These are phyloP conservation scores for Hypoxylon sp. DNA, from an alignment of 2,329 filamentous ascomycete genomes.

Conservation along the genomic window DNA sequence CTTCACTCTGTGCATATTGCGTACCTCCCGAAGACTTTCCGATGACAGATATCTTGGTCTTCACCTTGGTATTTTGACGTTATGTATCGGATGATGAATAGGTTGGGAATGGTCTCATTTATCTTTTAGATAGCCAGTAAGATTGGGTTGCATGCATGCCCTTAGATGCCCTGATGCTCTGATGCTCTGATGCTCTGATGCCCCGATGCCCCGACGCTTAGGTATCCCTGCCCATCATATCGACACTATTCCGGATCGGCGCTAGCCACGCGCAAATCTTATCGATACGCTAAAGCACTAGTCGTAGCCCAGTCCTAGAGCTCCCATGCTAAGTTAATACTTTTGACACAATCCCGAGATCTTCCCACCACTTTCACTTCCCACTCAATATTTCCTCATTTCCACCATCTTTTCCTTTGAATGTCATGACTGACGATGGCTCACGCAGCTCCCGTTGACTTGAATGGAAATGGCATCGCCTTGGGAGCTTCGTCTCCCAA, in stretches of 20 bases:
- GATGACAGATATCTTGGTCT: too few species aligned
- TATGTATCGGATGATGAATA: background rate
- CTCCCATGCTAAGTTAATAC: background rate
- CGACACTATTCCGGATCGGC: too few species aligned
- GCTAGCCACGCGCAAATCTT: background rate
- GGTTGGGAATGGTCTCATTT: background rate
- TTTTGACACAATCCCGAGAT: background rate
- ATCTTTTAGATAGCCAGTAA: too few species aligned
- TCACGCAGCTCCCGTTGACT: constrained; percentile 62
- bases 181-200: too few species aligned
- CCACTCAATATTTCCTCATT: constrained; percentile 28
- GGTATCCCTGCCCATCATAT: too few species aligned
- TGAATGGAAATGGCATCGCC: constrained; percentile 62
- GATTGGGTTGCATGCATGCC: too few species aligned
- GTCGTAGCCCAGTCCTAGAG: background rate
- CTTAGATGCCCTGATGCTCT: too few species aligned
- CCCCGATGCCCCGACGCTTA: too few species aligned
- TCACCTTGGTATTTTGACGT: too few species aligned
- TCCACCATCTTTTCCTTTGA: constrained; percentile 12
- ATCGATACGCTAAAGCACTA: constrained; percentile 20
- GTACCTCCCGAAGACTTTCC: background rate
- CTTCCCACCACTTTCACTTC: constrained; percentile 4
- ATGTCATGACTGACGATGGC: constrained; percentile 57
- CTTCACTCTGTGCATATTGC: too few species aligned
- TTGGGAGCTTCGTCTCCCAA: constrained; percentile 66